These are phyloP conservation scores for Jamesozyma spencerorum DNA, from an alignment of 805 yeast genomes.

Conservation along the genomic window DNA sequence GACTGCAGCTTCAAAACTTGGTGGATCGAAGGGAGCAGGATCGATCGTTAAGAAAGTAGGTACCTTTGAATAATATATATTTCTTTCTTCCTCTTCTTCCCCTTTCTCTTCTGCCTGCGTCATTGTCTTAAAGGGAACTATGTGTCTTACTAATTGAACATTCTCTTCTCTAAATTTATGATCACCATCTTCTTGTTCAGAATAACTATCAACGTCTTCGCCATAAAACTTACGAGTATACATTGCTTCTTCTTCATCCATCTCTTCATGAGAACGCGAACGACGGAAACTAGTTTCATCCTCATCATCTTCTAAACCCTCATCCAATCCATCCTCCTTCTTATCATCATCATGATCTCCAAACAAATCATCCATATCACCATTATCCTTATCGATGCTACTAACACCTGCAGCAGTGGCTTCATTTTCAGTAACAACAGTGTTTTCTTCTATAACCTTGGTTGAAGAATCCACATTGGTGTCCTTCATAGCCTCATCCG, in stretches of 20 bases:
- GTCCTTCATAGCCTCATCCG: background rate
- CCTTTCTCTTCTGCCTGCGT: background rate
- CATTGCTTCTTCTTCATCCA: constrained; percentile 32
- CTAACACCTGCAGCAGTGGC: constrained; percentile 4
- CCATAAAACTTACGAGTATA: constrained; percentile 30
- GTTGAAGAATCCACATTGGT: background rate
- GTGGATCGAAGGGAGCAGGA: constrained; percentile 82
- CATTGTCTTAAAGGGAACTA: constrained; percentile 38
- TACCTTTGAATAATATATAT: constrained; percentile 45
- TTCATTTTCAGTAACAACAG: constrained; percentile 5
- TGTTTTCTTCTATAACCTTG: constrained; percentile 2
- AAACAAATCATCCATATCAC: constrained; percentile 36
- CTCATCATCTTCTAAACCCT: constrained; percentile 18
- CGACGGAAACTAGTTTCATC: constrained; percentile 13
- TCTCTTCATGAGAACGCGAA: constrained; percentile 22
- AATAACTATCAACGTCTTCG: constrained; percentile 21
- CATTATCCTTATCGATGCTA: constrained; percentile 20
- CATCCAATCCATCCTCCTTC: constrained; percentile 16
- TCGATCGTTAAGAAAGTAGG: constrained; percentile 81
- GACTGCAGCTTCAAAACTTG: constrained; percentile 44
- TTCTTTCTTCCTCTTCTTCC: constrained; percentile 23
- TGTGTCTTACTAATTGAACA: constrained; percentile 34
- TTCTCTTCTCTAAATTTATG: constrained; percentile 29
- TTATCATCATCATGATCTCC: constrained; percentile 31
- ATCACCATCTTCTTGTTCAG: constrained; percentile 29